phyloP scores from a whole-genome alignment of 257 asterid genomes.

The Voacanga thouarsii region DNA sequence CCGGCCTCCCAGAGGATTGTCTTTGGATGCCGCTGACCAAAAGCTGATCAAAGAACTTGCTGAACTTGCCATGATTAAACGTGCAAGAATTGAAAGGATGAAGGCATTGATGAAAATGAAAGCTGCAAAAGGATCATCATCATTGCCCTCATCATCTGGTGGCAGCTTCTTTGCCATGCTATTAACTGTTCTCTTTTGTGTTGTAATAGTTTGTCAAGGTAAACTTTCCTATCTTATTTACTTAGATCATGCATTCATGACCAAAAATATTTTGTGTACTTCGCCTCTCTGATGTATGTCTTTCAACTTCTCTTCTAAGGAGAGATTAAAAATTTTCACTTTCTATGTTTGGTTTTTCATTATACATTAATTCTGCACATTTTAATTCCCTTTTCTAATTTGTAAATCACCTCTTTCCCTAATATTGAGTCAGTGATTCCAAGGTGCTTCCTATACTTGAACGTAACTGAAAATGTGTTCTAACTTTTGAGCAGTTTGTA shows the following conservation, averaged over 20 bases:
- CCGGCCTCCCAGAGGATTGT: conserved; percentile 74
- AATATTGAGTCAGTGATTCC: background rate
- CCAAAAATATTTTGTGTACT: background rate
- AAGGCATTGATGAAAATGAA: conserved; percentile 71
- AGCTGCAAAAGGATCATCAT: conserved; percentile 48
- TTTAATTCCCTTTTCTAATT: background rate
- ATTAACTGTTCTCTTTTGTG: conserved; percentile 61
- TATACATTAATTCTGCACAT: too few relatives aligned
- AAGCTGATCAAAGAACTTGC: conserved; percentile 74
- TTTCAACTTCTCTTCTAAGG: background rate
- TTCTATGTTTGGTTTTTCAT: background rate
- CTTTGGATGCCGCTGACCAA: conserved; percentile 84
- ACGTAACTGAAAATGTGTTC: background rate
- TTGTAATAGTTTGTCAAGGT: conserved; percentile 72
- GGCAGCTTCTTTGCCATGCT: conserved; percentile 65
- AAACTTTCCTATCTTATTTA: conserved; percentile 2
- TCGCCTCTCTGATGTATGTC: background rate
- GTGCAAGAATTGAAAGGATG: conserved; percentile 73
- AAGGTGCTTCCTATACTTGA: background rate
- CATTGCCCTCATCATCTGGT: conserved; percentile 39
- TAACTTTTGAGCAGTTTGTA: background rate
- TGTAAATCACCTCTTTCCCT: background rate
- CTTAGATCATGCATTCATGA: background rate
- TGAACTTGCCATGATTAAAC: conserved; percentile 63
- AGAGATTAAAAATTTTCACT: background rate